Evolutionary conservation across 306 rosid species (phyloP).

Genomic region (Prunus persica): DNA sequence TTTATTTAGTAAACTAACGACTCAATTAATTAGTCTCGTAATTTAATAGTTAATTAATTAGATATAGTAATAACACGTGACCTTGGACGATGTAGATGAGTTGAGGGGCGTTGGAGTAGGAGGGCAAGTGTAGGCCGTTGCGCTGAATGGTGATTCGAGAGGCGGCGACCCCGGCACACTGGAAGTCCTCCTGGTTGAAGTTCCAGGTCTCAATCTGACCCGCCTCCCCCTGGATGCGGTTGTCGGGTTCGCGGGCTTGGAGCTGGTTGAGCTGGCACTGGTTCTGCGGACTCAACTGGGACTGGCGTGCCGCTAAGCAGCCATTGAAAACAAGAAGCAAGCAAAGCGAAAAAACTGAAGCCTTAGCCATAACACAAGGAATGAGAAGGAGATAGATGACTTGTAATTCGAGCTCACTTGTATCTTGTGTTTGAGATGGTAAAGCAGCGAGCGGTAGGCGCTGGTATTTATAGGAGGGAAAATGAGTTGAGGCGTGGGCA

Average conservation of each 20-base stretch:
- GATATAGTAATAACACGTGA: not conserved
- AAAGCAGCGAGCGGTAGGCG: not conserved
- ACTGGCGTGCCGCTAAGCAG: constrained; percentile 19
- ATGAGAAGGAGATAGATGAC: not conserved
- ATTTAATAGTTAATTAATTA: too few relatives aligned
- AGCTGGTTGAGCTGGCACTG: constrained; percentile 33
- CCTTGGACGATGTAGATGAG: constrained; percentile 38
- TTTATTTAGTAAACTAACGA: not conserved
- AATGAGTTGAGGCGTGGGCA: not conserved
- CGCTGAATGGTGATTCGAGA: constrained; percentile 30
- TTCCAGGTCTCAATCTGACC: constrained; percentile 43
- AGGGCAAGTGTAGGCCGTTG: constrained; percentile 49
- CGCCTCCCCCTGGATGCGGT: constrained; percentile 31
- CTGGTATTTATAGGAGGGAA: not conserved
- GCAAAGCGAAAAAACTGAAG: constrained; percentile 33
- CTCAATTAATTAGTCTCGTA: not conserved
- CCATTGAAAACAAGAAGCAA: constrained; percentile 35
- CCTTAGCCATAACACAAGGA: constrained; percentile 41
- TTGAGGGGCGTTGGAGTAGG: constrained; percentile 36
- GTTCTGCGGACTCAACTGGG: not conserved
- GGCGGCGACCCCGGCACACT: constrained; percentile 37
- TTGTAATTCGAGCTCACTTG: not conserved
- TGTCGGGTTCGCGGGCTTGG: constrained; percentile 39
- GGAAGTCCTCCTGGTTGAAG: constrained; percentile 34
- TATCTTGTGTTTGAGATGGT: not conserved